phyloP scores from a whole-genome alignment of 495 filamentous ascomycete species.

The Aspergillus panamensis region DNA sequence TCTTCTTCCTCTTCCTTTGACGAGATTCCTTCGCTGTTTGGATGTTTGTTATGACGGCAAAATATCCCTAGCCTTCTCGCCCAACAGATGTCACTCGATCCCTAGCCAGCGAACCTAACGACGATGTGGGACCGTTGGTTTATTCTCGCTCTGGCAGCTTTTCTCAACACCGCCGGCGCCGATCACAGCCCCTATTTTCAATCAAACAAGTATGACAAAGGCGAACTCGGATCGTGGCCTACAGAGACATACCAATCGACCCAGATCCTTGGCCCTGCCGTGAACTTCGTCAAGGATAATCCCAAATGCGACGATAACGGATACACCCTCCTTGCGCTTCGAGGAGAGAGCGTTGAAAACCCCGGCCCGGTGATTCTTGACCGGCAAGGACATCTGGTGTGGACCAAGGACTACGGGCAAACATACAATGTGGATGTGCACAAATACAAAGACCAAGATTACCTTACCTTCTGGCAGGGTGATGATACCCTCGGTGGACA shows the following conservation, averaged over 20 bases:
- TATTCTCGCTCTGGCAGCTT: conserved; percentile 4
- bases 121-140: conserved; percentile 13
- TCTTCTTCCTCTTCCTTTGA: neutral
- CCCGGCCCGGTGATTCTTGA: conserved; percentile 46
- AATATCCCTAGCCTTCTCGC: neutral
- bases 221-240: conserved; percentile 38
- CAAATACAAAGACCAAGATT: conserved; percentile 37
- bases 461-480: conserved; percentile 52
- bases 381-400: conserved; percentile 40
- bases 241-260: conserved; percentile 39
- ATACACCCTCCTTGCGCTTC: conserved; percentile 43
- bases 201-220: conserved; percentile 28
- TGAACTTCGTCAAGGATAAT: conserved; percentile 35
- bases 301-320: conserved; percentile 32
- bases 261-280: conserved; percentile 31
- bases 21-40: neutral
- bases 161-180: conserved; percentile 5
- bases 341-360: conserved; percentile 34
- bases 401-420: conserved; percentile 35
- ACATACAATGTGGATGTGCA: conserved; percentile 44
- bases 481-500: conserved; percentile 46
- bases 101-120: neutral
- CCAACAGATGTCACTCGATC: neutral
- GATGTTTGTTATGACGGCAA: neutral
- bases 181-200: conserved; percentile 14